Base-by-base conservation (phyloP, 192 early-diverging fungal genomes). In the Coemansia sp. region DNA sequence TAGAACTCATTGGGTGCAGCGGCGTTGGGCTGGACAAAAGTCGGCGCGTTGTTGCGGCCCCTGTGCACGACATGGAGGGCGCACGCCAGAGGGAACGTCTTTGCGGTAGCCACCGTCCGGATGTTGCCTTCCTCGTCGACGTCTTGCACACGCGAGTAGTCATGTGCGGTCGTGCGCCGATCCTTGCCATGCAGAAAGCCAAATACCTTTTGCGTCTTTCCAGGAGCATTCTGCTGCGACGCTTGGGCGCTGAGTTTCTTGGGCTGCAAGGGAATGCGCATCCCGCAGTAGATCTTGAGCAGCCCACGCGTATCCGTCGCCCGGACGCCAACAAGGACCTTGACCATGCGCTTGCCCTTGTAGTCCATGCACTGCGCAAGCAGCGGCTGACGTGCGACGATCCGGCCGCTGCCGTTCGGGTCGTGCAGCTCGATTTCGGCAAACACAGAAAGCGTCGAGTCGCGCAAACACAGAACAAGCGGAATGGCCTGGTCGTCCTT, bases 351-450 rank as follows among this genome's bases (percentile, higher is more conserved):
- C 60, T 76, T 71, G 71, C 79, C 75, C 45, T 72, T 66, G 49
- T 85, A 78, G 74, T 82, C 75, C 69, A 85, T 75, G 67, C 84
- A 85, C 63, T 85, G 84, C 0, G 84, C 79, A 2, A 85, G 68
- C 58, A 81, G 69, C 35, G 84, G 79, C 64, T 82, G 76, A 6
- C 79, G 73, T 4, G 76, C 73, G 11, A 82, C 72, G 18, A 82
- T 81, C 39, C 79, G 75, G 12, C 76, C 76, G 59, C 79, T 81
- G 43, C 76, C 76, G 26, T 81, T 81, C 21, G 75, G 68, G 16
- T 85, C 84, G 41, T 78, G 79, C 36, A 85, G 60, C 66, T 85
- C 84, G 23, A 85, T 74, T 60, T 85, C 84, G n/a, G 84, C 84
- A 74, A 78, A 82, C 43, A 78, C 84, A 1, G 73, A 56, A 58